Evolutionary conservation across 2,329 filamentous ascomycete species (phyloP), one percentile per base, ranked within the genome.

Genomic region (Ascochyta fabae): DNA sequence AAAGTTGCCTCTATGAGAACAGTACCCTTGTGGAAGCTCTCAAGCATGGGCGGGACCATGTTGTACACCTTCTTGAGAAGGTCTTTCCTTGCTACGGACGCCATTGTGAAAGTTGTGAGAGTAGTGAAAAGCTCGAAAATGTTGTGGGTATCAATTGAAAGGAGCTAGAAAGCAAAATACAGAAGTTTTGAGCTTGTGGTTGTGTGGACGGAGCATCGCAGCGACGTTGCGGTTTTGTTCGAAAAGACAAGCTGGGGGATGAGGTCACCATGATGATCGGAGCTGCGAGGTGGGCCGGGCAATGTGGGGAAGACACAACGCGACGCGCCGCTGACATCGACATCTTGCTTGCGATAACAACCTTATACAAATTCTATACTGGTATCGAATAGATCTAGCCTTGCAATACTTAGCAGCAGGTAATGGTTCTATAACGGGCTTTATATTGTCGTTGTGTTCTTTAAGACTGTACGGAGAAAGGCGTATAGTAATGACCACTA

Each of bases 1-100:
- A 12, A 46, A 24, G 2, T 1, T 3, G 16, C 5, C 8, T 15
- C 2, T 15, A 3, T 7, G 24, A 9, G 3, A n/a, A 27, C 23
- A 53, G 41, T 72, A 92, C 94, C 95, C 83, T 99, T 99, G 79
- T 98, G 95, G 74, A 98, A 98, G 72, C 86, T 91, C 73, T 95
- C 91, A 49, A 97, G 84, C 91, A 99, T 91, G 10, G 95, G 95
- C 62, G 95, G 95, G 56, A 99, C 86, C 81, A 99, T 89, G 74
- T 89, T 91, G 82, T 89, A 90, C 71, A 93, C 92, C 77, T 91
- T 94, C 64, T 81, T 79, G 53, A 99, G 81, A 48, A 96, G 80
- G 66, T 90, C 87, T 76, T 87, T 90, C 22, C 92, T 91, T 24
- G 87, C 80, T 61, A 84, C 78, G 59, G 89, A 66, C 19, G 78